Evolutionary conservation across 1,139 yeast species (phyloP).

Genomic region (Pneumocystis oryctolagi): DNA sequence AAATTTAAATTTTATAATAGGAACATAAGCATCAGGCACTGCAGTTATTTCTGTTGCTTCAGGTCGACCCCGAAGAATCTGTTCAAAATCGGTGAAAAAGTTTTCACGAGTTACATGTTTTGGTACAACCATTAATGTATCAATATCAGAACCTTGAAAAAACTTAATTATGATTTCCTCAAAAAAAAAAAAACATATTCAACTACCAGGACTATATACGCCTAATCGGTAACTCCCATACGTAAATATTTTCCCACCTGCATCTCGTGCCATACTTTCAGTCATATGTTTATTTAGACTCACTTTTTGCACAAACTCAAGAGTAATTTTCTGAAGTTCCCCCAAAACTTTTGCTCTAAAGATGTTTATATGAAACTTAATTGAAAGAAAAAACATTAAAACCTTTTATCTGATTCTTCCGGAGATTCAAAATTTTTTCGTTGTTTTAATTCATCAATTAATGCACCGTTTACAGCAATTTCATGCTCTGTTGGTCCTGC

Average conservation of each 20-base stretch:
- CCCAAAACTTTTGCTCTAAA: slow-evolving; percentile 55
- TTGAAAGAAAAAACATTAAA: not conserved
- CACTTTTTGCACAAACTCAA: slow-evolving; percentile 70
- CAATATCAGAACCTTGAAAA: slow-evolving; percentile 72
- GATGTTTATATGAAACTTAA: not conserved
- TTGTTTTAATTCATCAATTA: slow-evolving; percentile 65
- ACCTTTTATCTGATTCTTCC: slow-evolving; percentile 26
- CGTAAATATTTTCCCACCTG: slow-evolving; percentile 92
- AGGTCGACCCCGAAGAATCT: slow-evolving; percentile 48
- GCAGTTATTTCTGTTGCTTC: slow-evolving; percentile 81
- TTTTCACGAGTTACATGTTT: slow-evolving; percentile 86
- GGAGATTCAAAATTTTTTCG: slow-evolving; percentile 76
- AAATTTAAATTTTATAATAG: slow-evolving; percentile 77
- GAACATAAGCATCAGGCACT: slow-evolving; percentile 95
- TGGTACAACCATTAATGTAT: slow-evolving; percentile 87
- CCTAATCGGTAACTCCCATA: slow-evolving; percentile 91
- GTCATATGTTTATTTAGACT: slow-evolving; percentile 76
- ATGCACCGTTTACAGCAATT: slow-evolving; percentile 51
- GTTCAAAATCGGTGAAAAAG: slow-evolving; percentile 66
- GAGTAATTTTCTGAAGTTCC: slow-evolving; percentile 52
- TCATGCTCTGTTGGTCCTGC: slow-evolving; percentile 78
- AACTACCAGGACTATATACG: slow-evolving; percentile 63
- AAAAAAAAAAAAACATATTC: not conserved
- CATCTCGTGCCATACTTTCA: slow-evolving; percentile 93
- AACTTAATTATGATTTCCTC: not conserved